Conservation (phyloP, 2,329 filamentous ascomycete genomes). For the Aspergillus latus region DNA sequence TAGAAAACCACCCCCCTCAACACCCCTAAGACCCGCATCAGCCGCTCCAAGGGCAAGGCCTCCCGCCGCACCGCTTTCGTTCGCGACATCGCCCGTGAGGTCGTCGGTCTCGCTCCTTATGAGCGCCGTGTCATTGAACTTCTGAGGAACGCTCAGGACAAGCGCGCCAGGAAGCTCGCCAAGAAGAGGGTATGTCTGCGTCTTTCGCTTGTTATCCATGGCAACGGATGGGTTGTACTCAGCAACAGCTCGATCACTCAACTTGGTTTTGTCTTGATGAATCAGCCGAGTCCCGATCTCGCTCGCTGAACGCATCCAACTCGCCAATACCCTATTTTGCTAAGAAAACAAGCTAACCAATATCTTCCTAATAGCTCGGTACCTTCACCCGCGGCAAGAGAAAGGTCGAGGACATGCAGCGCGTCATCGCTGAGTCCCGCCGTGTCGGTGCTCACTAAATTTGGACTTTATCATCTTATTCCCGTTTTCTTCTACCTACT, state of each 20-base stretch:
- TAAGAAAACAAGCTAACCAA: constrained; percentile 20
- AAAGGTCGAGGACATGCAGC: constrained; percentile 99
- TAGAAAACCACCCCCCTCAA: constrained; percentile 78
- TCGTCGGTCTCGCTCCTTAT: constrained; percentile 90
- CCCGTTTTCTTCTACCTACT: constrained; percentile 17
- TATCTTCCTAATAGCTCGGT: constrained; percentile 66
- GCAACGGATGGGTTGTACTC: background rate
- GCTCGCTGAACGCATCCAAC: background rate
- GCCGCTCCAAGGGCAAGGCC: constrained; percentile 88
- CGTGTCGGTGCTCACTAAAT: constrained; percentile 66
- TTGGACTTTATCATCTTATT: constrained; percentile 13
- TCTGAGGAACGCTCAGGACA: constrained; percentile 98
- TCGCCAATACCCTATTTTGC: background rate
- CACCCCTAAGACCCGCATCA: constrained; percentile 74
- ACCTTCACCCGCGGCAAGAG: constrained; percentile 98
- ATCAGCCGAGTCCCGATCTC: background rate
- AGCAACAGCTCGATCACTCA: background rate
- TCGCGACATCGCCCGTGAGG: constrained; percentile 96
- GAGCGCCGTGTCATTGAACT: constrained; percentile 99
- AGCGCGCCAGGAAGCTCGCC: constrained; percentile 97
- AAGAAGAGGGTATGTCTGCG: constrained; percentile 85
- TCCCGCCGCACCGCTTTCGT: constrained; percentile 98
- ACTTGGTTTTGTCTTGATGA: background rate
- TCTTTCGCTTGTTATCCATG: background rate
- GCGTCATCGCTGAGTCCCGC: constrained; percentile 96